These are phyloP conservation scores for Kazachstania bromeliacearum DNA, from an alignment of 805 yeast species.

Conservation along the genomic window DNA sequence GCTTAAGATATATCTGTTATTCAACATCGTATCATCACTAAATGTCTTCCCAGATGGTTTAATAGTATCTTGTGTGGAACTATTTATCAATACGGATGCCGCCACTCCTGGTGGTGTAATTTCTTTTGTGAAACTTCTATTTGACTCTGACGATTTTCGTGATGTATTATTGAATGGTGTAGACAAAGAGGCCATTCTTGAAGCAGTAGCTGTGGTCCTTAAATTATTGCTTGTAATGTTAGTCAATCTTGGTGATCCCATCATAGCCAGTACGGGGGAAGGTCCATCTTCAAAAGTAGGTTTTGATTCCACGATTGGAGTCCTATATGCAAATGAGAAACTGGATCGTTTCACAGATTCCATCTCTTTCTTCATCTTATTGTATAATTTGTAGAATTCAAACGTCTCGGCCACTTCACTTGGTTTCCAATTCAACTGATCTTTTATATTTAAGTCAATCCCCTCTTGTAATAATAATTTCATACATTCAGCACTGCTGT, in stretches of 20 bases:
- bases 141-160: slow-evolving; percentile 5
- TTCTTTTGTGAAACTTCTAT: background rate
- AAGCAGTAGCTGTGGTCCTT: too few relatives aligned
- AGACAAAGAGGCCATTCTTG: slow-evolving; percentile 19
- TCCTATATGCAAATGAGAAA: slow-evolving; percentile 13
- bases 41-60: slow-evolving; percentile 2
- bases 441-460: slow-evolving; percentile 37
- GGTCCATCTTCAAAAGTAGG: slow-evolving; percentile 24
- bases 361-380: slow-evolving; percentile 21
- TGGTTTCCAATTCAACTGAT: slow-evolving; percentile 58
- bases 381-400: slow-evolving; percentile 39
- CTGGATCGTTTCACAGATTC: slow-evolving; percentile 1
- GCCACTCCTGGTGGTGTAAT: background rate
- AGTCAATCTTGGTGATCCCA: slow-evolving; percentile 5
- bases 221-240: slow-evolving; percentile 19
- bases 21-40: slow-evolving; percentile 5
- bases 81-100: too few relatives aligned
- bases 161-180: slow-evolving; percentile 12
- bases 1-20: slow-evolving; percentile 9
- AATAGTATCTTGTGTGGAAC: background rate
- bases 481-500: slow-evolving; percentile 51
- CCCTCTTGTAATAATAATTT: slow-evolving; percentile 38
- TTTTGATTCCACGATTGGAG: slow-evolving; percentile 21
- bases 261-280: slow-evolving; percentile 20
- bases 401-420: slow-evolving; percentile 48